A percentile compares a stretch with the other conserved stretches of the same genome.
Conservation (phyloP, 257 asterid species). For the Capsicum pubescens region DNA sequence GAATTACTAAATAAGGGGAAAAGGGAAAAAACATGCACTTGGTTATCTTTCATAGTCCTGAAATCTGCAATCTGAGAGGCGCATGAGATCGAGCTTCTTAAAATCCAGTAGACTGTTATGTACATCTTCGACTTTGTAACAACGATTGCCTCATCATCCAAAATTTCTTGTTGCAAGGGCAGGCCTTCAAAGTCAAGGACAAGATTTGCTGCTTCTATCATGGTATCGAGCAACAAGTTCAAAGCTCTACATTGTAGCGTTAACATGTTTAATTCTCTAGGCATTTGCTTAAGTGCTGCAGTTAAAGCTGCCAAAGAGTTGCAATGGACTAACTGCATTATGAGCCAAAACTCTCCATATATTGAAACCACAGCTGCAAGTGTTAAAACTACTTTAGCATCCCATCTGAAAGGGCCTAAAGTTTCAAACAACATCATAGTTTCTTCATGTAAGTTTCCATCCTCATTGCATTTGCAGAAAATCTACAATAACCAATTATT, state of each 20-base stretch:
- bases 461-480: constrained; percentile 39
- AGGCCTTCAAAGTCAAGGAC: constrained; percentile 52
- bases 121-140: constrained; percentile 51
- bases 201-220: constrained; percentile 54
- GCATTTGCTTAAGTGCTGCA: constrained; percentile 51
- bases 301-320: constrained; percentile 52
- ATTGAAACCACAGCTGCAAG: constrained; percentile 55
- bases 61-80: constrained; percentile 54
- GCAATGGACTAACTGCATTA: constrained; percentile 45
- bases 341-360: constrained; percentile 61
- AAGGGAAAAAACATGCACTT: constrained; percentile 86
- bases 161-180: constrained; percentile 52
- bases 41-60: constrained; percentile 55
- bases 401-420: constrained; percentile 64
- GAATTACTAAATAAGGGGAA: constrained; percentile 42
- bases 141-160: constrained; percentile 45
- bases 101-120: constrained; percentile 67
- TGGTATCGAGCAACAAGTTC: constrained; percentile 48
- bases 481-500: constrained; percentile 47
- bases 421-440: constrained; percentile 60
- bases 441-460: constrained; percentile 50
- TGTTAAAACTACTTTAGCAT: constrained; percentile 60
- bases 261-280: constrained; percentile 35
- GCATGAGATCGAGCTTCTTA: constrained; percentile 63
- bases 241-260: constrained; percentile 53